phyloP scores from a whole-genome alignment of 2,329 filamentous ascomycete genomes.

The Cyclaneusma minus region DNA sequence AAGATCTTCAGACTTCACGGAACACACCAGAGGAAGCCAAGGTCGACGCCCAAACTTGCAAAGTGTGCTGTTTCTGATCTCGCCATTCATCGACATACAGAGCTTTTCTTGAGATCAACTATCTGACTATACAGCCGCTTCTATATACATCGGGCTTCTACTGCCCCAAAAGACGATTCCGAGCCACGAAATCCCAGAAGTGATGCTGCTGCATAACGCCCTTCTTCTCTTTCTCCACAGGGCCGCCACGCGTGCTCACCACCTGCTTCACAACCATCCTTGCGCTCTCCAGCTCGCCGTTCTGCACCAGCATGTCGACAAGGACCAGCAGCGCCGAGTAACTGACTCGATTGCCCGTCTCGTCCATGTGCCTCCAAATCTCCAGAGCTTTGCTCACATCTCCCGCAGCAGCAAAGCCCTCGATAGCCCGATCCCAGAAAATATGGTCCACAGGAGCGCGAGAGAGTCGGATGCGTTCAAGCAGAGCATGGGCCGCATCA shows the following conservation, averaged over 20 bases:
- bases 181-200: constrained; percentile 15
- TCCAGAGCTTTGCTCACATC: constrained; percentile 32
- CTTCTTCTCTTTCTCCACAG: constrained; percentile 7
- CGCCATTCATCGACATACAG: too few species aligned
- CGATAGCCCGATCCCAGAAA: constrained; percentile 57
- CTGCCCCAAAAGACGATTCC: background rate
- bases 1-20: too few species aligned
- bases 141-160: background rate
- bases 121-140: background rate
- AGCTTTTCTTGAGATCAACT: too few species aligned
- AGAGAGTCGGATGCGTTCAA: constrained; percentile 27
- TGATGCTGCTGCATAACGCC: constrained; percentile 13
- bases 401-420: constrained; percentile 43
- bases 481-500: constrained; percentile 40
- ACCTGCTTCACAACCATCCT: constrained; percentile 16
- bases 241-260: constrained; percentile 10
- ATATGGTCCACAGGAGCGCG: constrained; percentile 29
- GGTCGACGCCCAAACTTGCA: too few species aligned
- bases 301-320: constrained; percentile 14
- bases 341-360: constrained; percentile 8
- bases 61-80: too few species aligned
- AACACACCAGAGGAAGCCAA: too few species aligned
- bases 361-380: constrained; percentile 29
- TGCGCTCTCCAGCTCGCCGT: constrained; percentile 16
- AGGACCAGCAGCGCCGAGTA: constrained; percentile 14